Conservation (phyloP, 495 filamentous ascomycete species). For the Geopyxis carbonaria region DNA sequence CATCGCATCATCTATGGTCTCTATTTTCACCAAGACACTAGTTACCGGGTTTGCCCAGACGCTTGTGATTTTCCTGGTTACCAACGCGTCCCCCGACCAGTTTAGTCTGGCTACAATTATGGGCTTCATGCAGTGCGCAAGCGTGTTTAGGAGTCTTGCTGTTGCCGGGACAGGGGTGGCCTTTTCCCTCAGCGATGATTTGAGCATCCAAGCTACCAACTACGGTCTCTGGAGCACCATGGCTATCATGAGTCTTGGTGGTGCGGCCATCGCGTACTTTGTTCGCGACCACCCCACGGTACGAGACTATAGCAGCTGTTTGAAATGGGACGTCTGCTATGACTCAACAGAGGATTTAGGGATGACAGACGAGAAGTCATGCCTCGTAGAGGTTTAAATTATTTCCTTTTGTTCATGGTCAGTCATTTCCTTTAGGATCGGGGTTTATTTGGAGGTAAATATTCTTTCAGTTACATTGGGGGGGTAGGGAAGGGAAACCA, state of each 20-base stretch:
- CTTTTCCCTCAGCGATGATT: conserved; percentile 28
- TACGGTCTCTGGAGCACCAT: conserved; percentile 28
- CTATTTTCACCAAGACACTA: conserved; percentile 29
- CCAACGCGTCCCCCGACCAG: conserved; percentile 32
- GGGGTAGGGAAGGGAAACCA: too few species aligned
- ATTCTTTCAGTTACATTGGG: too few species aligned
- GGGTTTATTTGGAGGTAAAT: too few species aligned
- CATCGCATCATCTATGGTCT: conserved; percentile 23
- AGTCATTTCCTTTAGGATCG: too few species aligned
- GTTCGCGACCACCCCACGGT: conserved; percentile 30
- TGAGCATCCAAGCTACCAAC: conserved; percentile 27
- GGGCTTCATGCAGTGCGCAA: conserved; percentile 31
- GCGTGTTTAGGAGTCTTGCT: conserved; percentile 29
- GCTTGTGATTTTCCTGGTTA: conserved; percentile 29
- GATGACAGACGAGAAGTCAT: background rate
- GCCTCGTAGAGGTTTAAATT: too few species aligned
- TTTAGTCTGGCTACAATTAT: conserved; percentile 31
- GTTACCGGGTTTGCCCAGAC: conserved; percentile 28
- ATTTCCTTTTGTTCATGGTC: too few species aligned
- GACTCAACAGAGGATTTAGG: conserved; percentile 22
- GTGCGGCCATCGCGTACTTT: conserved; percentile 29
- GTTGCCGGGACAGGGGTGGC: conserved; percentile 30
- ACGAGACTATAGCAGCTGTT: conserved; percentile 27
- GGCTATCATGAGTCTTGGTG: conserved; percentile 25
- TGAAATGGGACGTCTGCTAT: conserved; percentile 33